Conservation (phyloP, 768 basidiomycete species). For the Mycena maculata region DNA sequence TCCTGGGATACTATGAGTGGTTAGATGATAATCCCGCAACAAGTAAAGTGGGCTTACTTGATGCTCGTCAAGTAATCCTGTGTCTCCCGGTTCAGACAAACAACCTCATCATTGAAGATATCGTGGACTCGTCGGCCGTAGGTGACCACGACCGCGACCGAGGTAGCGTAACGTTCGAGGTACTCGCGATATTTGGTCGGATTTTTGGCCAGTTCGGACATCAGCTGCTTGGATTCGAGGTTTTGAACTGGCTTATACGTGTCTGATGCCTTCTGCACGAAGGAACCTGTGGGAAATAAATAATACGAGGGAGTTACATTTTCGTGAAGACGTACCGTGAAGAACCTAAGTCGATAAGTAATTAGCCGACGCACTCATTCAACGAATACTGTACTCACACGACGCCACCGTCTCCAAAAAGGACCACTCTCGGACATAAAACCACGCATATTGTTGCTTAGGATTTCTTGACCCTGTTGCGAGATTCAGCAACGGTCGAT, state of each 20-base stretch:
- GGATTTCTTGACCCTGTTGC: slow-evolving; percentile 53
- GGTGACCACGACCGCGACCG: slow-evolving; percentile 56
- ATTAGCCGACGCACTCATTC: not conserved
- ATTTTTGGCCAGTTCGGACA: slow-evolving; percentile 54
- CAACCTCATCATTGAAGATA: slow-evolving; percentile 59
- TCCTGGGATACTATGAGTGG: slow-evolving; percentile 54
- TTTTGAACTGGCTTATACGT: slow-evolving; percentile 60
- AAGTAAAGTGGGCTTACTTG: slow-evolving; percentile 40
- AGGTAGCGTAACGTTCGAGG: slow-evolving; percentile 53
- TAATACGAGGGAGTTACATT: no score
- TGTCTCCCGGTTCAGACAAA: slow-evolving; percentile 38
- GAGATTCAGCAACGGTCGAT: not conserved
- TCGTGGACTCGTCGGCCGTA: slow-evolving; percentile 56
- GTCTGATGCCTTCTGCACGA: slow-evolving; percentile 48
- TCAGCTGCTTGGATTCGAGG: slow-evolving; percentile 57
- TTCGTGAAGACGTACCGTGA: slow-evolving; percentile 44
- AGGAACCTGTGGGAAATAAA: slow-evolving; percentile 12
- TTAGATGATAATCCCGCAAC: not conserved
- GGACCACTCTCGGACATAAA: slow-evolving; percentile 59
- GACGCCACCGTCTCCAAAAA: slow-evolving; percentile 61
- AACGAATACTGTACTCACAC: slow-evolving; percentile 40
- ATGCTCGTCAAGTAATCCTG: slow-evolving; percentile 41
- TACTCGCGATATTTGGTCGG: slow-evolving; percentile 52
- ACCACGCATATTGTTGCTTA: slow-evolving; percentile 59
- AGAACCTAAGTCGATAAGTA: slow-evolving; percentile 47